A percentile compares a stretch with the other conserved stretches of the same genome.
Conservation (phyloP, 2,329 filamentous ascomycete genomes). For the Epichloe baconii region DNA sequence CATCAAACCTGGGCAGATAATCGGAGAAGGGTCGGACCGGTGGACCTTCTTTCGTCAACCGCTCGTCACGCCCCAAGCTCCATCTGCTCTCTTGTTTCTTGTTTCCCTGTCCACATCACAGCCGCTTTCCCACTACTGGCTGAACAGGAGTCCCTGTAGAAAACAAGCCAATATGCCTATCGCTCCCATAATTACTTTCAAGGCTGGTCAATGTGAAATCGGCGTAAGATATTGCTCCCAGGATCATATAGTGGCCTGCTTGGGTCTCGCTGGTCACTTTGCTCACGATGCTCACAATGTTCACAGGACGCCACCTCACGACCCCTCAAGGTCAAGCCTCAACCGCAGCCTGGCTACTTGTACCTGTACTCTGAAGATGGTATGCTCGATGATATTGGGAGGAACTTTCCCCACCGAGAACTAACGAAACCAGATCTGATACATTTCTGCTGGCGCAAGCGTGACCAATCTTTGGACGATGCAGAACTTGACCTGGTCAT, state of each 20-base stretch:
- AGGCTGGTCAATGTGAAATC: constrained; percentile 79
- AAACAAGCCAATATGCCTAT: constrained; percentile 52
- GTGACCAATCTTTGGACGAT: constrained; percentile 53
- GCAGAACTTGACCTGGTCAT: constrained; percentile 85
- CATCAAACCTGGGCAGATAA: not conserved
- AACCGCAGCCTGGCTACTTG: constrained; percentile 67
- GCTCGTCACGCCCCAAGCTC: not conserved
- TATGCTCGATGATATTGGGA: constrained; percentile 17
- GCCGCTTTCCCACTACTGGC: not conserved
- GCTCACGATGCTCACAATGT: constrained; percentile 4
- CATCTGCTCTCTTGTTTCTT: not conserved
- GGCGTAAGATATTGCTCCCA: constrained; percentile 44
- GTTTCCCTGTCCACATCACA: not conserved
- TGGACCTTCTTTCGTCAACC: not conserved
- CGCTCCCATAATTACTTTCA: constrained; percentile 83
- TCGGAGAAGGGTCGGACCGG: constrained; percentile 12
- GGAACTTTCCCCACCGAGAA: not conserved
- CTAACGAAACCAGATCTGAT: constrained; percentile 54
- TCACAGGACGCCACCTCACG: constrained; percentile 3
- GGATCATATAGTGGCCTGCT: constrained; percentile 2
- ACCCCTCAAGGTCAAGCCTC: constrained; percentile 60
- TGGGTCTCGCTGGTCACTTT: constrained; percentile 4
- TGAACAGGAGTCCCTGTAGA: not conserved
- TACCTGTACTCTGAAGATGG: constrained; percentile 91
- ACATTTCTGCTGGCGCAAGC: constrained; percentile 94